These are phyloP conservation scores for Chlorella sp. DNA, from an alignment of 139 green algal species.

Conservation along the genomic window DNA sequence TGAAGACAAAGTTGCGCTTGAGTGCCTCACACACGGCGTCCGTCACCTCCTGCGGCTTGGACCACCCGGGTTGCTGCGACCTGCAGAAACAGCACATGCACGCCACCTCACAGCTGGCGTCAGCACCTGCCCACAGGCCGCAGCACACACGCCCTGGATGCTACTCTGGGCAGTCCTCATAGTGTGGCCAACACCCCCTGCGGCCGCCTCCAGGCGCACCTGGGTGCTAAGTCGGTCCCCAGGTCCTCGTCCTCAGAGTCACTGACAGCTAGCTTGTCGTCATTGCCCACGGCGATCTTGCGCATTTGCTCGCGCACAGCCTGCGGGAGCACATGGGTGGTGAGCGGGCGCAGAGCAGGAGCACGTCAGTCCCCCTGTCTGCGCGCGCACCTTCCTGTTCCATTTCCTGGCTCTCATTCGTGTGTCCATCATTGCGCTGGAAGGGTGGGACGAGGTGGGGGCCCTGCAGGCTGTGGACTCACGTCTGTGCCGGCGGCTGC, in stretches of 20 bases:
- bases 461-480: too few species aligned
- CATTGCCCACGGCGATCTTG: constrained; percentile 45
- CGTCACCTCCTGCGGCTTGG: constrained; percentile 43
- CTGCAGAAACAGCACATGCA: too few species aligned
- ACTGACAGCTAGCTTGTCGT: constrained; percentile 43
- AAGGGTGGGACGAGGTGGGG: too few species aligned
- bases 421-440: too few species aligned
- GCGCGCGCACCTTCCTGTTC: too few species aligned
- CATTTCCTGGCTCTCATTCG: too few species aligned
- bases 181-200: too few species aligned
- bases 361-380: too few species aligned
- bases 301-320: constrained; percentile 53
- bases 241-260: constrained; percentile 58
- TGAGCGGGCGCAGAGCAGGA: too few species aligned
- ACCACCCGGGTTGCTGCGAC: too few species aligned
- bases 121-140: not conserved
- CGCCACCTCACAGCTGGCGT: too few species aligned
- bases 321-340: constrained; percentile 22
- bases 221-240: constrained; percentile 1
- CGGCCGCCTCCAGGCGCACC: not conserved
- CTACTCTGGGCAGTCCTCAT: not conserved
- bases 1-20: constrained; percentile 57
- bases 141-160: not conserved
- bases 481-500: constrained; percentile 49
- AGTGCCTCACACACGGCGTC: constrained; percentile 44